phyloP scores from a whole-genome alignment of 31 red algal genomes.

The Endocladia muricata region DNA sequence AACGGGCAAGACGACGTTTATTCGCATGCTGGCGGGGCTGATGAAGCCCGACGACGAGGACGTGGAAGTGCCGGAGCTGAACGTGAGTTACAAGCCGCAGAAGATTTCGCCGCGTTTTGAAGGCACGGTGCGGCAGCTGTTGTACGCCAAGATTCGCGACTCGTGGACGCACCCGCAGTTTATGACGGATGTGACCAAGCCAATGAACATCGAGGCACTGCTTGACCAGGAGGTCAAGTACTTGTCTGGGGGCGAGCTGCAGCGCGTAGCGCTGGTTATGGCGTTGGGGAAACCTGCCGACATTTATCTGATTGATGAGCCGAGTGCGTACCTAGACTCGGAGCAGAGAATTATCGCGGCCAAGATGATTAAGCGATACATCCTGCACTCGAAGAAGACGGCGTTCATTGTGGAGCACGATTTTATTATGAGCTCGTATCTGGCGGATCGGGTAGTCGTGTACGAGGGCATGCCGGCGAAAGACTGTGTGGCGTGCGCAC shows the following conservation, averaged over 20 bases:
- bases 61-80: slow-evolving; percentile 84
- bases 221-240: slow-evolving; percentile 91
- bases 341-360: slow-evolving; percentile 96
- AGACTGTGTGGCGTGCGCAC: slow-evolving; percentile 66
- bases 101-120: slow-evolving; percentile 98
- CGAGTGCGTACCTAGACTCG: slow-evolving; percentile 92
- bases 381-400: slow-evolving; percentile 96
- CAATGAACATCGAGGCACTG: slow-evolving; percentile 86
- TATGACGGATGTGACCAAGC: slow-evolving; percentile 92
- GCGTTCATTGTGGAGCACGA: slow-evolving; percentile 99
- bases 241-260: slow-evolving; percentile 96
- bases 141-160: slow-evolving; percentile 83
- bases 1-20: slow-evolving; percentile 98
- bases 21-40: slow-evolving; percentile 97
- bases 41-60: slow-evolving; percentile 75
- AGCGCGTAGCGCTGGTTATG: slow-evolving; percentile 90
- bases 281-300: slow-evolving; percentile 97
- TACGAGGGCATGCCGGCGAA: slow-evolving; percentile 86
- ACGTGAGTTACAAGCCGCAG: slow-evolving; percentile 99
- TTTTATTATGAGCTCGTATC: slow-evolving; percentile 98
- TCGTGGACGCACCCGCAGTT: slow-evolving; percentile 95
- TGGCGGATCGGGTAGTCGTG: slow-evolving; percentile 94
- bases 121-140: slow-evolving; percentile 89
- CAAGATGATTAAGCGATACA: slow-evolving; percentile 98
- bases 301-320: slow-evolving; percentile 95